These are phyloP conservation scores for Wickerhamiella parazyma DNA, from an alignment of 805 yeast species.

Conservation along the genomic window DNA sequence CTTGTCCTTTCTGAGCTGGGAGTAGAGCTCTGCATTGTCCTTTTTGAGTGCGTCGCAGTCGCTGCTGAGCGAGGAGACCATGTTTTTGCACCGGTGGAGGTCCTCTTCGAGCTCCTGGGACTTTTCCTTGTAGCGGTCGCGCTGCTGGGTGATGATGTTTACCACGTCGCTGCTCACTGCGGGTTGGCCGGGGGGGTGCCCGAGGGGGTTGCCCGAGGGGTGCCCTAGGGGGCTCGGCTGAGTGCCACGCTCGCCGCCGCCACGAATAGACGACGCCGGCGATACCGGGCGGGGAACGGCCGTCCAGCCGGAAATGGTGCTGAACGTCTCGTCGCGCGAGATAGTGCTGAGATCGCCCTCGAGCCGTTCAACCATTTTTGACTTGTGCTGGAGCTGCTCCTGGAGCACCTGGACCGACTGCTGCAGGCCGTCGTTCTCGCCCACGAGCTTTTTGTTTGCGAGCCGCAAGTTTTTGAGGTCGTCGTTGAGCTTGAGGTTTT, in stretches of 20 bases:
- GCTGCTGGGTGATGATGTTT: slow-evolving; percentile 84
- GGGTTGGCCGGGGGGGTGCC: slow-evolving; percentile 15
- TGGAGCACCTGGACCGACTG: slow-evolving; percentile 9
- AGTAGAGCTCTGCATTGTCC: slow-evolving; percentile 71
- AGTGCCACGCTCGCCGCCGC: slow-evolving; percentile 4
- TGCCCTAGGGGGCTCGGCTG: too few species aligned
- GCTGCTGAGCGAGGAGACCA: slow-evolving; percentile 46
- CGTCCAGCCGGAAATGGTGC: slow-evolving; percentile 27
- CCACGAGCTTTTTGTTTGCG: slow-evolving; percentile 38
- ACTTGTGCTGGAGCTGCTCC: slow-evolving; percentile 28
- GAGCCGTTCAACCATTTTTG: slow-evolving; percentile 41
- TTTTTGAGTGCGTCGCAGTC: slow-evolving; percentile 50
- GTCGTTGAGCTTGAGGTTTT: slow-evolving; percentile 10
- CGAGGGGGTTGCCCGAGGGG: slow-evolving; percentile 16
- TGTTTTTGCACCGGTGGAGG: slow-evolving; percentile 40
- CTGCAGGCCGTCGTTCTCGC: slow-evolving; percentile 26
- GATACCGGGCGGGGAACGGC: slow-evolving; percentile 28
- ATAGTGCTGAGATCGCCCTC: slow-evolving; percentile 50
- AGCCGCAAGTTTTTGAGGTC: slow-evolving; percentile 11
- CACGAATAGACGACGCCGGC: slow-evolving; percentile 23
- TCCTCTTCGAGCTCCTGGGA: slow-evolving; percentile 78
- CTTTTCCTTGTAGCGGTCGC: slow-evolving; percentile 81
- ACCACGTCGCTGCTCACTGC: slow-evolving; percentile 33
- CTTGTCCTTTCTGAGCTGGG: slow-evolving; percentile 38
- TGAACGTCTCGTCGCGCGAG: slow-evolving; percentile 20